Evolutionary conservation across 352 stramenopile genomes (phyloP).

Genomic region (Globisporangium paroecandrum): DNA sequence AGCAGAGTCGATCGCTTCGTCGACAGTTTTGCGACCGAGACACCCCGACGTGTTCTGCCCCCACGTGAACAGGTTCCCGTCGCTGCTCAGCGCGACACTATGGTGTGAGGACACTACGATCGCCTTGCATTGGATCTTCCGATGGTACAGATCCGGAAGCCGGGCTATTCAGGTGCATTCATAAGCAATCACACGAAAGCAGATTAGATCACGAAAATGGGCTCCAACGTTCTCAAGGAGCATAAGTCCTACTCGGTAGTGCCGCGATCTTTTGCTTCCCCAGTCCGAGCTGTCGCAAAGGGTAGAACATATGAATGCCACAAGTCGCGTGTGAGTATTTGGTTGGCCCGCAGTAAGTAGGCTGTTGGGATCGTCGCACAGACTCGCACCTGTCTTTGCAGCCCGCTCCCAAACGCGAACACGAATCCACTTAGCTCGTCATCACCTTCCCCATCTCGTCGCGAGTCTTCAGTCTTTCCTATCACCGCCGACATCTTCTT

Average conservation of each 20-base stretch:
- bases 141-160: constrained; percentile 48
- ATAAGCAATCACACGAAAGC: no score
- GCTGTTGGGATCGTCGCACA: neutral
- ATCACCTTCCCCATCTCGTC: neutral
- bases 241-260: constrained; percentile 48
- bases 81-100: constrained; percentile 42
- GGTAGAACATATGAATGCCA: neutral
- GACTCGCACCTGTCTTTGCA: constrained; percentile 54
- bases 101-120: constrained; percentile 60
- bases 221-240: no score
- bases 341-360: neutral
- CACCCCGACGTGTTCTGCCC: constrained; percentile 53
- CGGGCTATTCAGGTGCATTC: constrained; percentile 28
- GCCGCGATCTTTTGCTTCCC: constrained; percentile 64
- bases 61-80: constrained; percentile 74
- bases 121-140: constrained; percentile 40
- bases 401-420: constrained; percentile 61
- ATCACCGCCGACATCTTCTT: constrained; percentile 6
- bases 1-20: constrained; percentile 25
- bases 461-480: neutral
- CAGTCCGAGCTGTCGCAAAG: constrained; percentile 40
- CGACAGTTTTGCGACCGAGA: constrained; percentile 35
- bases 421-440: constrained; percentile 36
- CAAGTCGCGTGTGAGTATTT: neutral
- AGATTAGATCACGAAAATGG: no score